phyloP scores from a whole-genome alignment of 1,284 basidiomycete genomes.

The Prillingera fragicola region DNA sequence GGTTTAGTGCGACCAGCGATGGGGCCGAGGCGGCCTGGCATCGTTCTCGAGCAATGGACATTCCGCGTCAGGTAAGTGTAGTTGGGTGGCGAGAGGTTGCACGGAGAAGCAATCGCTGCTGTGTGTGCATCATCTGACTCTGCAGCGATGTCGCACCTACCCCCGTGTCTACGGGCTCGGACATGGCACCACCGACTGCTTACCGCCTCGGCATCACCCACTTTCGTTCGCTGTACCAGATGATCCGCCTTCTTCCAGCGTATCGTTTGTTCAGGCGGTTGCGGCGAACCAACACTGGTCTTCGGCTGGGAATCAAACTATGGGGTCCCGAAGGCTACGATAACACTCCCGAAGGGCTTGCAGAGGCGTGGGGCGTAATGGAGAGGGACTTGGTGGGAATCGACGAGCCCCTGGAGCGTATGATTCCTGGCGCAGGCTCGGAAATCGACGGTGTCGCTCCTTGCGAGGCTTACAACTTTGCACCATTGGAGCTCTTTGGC shows the following conservation, averaged over 20 bases:
- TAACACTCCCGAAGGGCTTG: conserved; percentile 25
- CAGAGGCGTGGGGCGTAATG: conserved; percentile 44
- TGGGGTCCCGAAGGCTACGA: conserved; percentile 42
- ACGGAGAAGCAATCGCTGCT: not conserved
- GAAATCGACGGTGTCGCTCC: no score
- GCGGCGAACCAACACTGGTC: conserved; percentile 36
- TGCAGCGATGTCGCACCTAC: not conserved
- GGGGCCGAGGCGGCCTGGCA: conserved; percentile 30
- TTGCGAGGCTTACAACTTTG: conserved; percentile 29
- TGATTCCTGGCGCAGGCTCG: conserved; percentile 17
- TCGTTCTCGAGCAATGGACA: conserved; percentile 46
- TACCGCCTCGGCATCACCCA: conserved; percentile 45
- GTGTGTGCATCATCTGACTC: not conserved
- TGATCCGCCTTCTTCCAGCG: conserved; percentile 40
- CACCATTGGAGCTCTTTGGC: conserved; percentile 37
- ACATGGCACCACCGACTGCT: conserved; percentile 34
- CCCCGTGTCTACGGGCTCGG: conserved; percentile 20
- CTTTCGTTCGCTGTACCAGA: conserved; percentile 41
- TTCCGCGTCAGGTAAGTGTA: conserved; percentile 33
- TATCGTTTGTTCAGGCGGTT: conserved; percentile 39
- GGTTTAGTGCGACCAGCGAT: conserved; percentile 11
- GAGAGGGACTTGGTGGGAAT: conserved; percentile 41
- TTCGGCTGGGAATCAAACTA: conserved; percentile 45
- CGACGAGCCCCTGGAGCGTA: conserved; percentile 29
- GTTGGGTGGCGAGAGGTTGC: not conserved